Conservation (phyloP, 176 grass and related monocot genomes). For the Eremochloa ophiuroides region DNA sequence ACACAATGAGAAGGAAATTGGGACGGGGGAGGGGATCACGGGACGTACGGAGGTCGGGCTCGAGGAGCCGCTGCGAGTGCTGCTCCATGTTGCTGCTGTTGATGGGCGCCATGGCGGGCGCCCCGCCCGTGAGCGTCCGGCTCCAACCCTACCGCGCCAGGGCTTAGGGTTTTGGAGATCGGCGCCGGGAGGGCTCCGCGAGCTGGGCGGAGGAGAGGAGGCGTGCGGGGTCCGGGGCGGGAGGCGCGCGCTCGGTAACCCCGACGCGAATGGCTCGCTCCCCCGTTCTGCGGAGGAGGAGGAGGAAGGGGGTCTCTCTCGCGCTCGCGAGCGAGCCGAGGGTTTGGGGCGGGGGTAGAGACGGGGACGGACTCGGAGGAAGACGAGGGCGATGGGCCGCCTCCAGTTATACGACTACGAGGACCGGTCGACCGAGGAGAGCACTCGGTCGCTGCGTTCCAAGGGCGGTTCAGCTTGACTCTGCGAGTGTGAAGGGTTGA, state of each 20-base stretch:
- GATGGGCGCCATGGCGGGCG: slow-evolving; percentile 76
- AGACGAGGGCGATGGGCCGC: background rate
- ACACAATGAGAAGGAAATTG: background rate
- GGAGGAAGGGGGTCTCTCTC: background rate
- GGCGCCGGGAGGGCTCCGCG: slow-evolving; percentile 3
- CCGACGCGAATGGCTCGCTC: background rate
- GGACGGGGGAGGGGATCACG: background rate
- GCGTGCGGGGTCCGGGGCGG: background rate
- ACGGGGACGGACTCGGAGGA: background rate
- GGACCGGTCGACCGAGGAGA: too few species aligned
- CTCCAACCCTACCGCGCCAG: slow-evolving; percentile 42
- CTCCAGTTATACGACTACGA: background rate
- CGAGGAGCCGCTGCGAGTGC: slow-evolving; percentile 83
- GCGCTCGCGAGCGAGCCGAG: slow-evolving; percentile 40
- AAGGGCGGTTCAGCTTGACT: too few species aligned
- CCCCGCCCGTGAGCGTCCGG: slow-evolving; percentile 2
- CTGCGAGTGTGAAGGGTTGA: too few species aligned
- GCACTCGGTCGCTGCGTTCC: too few species aligned
- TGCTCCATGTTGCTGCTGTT: slow-evolving; percentile 81
- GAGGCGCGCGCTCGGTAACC: background rate
- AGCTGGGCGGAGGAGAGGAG: background rate
- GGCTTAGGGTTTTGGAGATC: slow-evolving; percentile 52
- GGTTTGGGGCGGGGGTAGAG: background rate
- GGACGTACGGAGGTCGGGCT: slow-evolving; percentile 68
- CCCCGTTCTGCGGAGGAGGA: background rate